phyloP scores from a whole-genome alignment of 1,284 basidiomycete genomes.

The Cutaneotrichosporon cavernicola region DNA sequence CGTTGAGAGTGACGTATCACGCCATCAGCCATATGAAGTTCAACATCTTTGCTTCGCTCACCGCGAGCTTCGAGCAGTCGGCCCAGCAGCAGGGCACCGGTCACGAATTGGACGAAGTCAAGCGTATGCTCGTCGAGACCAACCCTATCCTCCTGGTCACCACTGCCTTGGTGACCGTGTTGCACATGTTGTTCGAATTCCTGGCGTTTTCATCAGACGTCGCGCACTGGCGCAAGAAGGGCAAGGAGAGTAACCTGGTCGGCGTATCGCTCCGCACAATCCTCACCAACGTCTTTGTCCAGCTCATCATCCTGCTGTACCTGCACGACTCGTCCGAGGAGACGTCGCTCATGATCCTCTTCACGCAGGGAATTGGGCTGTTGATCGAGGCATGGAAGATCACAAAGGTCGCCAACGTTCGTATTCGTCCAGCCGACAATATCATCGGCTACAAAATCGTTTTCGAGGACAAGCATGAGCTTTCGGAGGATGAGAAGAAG shows the following conservation, averaged over 20 bases:
- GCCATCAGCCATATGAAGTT: slow-evolving; percentile 76
- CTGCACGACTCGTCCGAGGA: slow-evolving; percentile 92
- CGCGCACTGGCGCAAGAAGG: slow-evolving; percentile 88
- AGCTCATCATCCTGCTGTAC: slow-evolving; percentile 83
- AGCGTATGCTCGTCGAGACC: slow-evolving; percentile 90
- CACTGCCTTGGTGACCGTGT: slow-evolving; percentile 71
- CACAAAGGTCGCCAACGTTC: slow-evolving; percentile 76
- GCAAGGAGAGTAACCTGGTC: slow-evolving; percentile 67
- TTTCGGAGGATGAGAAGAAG: slow-evolving; percentile 91
- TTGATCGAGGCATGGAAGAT: slow-evolving; percentile 95
- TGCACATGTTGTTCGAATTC: slow-evolving; percentile 91
- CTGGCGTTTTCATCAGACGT: slow-evolving; percentile 93
- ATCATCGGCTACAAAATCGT: slow-evolving; percentile 74
- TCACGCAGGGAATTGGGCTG: slow-evolving; percentile 81
- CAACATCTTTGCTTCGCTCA: slow-evolving; percentile 74
- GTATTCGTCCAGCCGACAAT: slow-evolving; percentile 63
- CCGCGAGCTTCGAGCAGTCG: slow-evolving; percentile 72
- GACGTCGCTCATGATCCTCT: slow-evolving; percentile 92
- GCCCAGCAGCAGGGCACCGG: slow-evolving; percentile 65
- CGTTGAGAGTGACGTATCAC: slow-evolving; percentile 77
- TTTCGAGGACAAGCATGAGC: slow-evolving; percentile 87
- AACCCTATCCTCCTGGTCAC: slow-evolving; percentile 81
- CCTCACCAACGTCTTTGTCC: slow-evolving; percentile 88
- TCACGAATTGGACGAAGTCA: slow-evolving; percentile 86
- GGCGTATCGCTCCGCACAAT: slow-evolving; percentile 65